Evolutionary conservation across 2,329 filamentous ascomycete species (phyloP), one percentile per base, ranked within the genome.

Genomic region (Colletotrichum godetiae): DNA sequence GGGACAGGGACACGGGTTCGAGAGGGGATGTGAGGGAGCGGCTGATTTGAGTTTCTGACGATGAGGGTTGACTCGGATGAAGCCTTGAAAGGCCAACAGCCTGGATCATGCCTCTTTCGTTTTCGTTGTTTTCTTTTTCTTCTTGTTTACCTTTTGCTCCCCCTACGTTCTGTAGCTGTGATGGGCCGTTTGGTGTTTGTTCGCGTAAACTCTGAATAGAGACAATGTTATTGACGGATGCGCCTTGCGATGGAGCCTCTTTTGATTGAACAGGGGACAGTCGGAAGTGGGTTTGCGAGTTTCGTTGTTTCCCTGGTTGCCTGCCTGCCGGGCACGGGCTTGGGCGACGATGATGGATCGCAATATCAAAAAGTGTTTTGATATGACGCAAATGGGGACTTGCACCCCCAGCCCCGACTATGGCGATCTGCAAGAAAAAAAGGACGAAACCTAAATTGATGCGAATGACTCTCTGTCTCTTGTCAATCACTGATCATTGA

Each of bases 401-500:
- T 42, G 55, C 22, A 52, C 33, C 70, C 66, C 59, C 46, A 55
- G 37, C 15, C 60, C 69, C 60, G 60, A 55, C 49, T 53, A 73
- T 73, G 42, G 60, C 27, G 70, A 73, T 73, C 70, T 73, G 59
- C 70, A 70, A 70, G 53, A 53, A 6, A 31, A 68, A 11, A 31
- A 68, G 49, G 57, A 53, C 22, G 56, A 56, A 71, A 29, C 65
- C 46, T 46, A 64, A 10, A 29, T n/a, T 33, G 10, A 4, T 24
- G 24, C 15, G n/a, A 56, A 68, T 58, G 65, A 72, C 65, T 53
- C 61, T 31, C 27, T 46, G 58, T 29, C 19, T 67, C 27, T 27
- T 55, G 31, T 61, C 8, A 49, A 49, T n/a, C 42, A n/a, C 4
- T n/a, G 19, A 49, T 49, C 42, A 49, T n/a, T 19, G 42, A 49